Base-by-base conservation (phyloP, 2,329 filamentous ascomycete genomes). In the Neonectria hederae region DNA sequence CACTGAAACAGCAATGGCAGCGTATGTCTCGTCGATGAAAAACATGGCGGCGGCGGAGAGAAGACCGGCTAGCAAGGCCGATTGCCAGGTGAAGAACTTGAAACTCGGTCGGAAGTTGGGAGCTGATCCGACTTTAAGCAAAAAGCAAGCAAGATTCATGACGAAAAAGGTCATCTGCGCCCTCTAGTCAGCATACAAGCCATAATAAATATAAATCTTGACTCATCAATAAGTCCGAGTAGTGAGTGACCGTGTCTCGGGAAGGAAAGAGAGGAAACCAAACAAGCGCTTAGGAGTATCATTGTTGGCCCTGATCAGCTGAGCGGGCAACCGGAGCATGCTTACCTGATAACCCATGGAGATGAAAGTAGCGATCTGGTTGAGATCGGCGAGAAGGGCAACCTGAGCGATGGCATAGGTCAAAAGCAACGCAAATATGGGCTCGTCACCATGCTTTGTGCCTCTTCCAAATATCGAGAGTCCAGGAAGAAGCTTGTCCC, bases 101-200 rank as follows among this genome's bases (percentile, higher is more conserved):
- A 97, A 97, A 0, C 91, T 93, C 0, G 93, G 93, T 24, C 93
- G 85, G 71, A 97, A 97, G 75, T 97, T 97, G 4, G 93, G 93
- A 0, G 93, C 93, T 1, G 93, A 95, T 1, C 92, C 91, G 61
- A 97, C 90, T 76, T 95, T 95, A 59, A 97, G 84, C 1, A 97
- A 81, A 72, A 97, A 97, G 70, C 93, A 97, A 7, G 93, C 93
- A 9, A 97, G 79, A 68, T 97, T 97, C 78, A 92, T 96, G 43
- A 95, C 92, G 54, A 97, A 87, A 74, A 97, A 97, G 0, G 93
- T 97, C 90, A 97, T 95, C 84, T 87, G 24, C n/a, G n/a, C 38
- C 90, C 97, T 94, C 84, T 87, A 28, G 14, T 51, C 17, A 28
- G 32, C 51, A 22, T 6, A 35, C 38, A 22, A 26, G 22, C n/a